These are phyloP conservation scores for Nakazawaea ishiwadae DNA, from an alignment of 805 yeast genomes.

Conservation along the genomic window DNA sequence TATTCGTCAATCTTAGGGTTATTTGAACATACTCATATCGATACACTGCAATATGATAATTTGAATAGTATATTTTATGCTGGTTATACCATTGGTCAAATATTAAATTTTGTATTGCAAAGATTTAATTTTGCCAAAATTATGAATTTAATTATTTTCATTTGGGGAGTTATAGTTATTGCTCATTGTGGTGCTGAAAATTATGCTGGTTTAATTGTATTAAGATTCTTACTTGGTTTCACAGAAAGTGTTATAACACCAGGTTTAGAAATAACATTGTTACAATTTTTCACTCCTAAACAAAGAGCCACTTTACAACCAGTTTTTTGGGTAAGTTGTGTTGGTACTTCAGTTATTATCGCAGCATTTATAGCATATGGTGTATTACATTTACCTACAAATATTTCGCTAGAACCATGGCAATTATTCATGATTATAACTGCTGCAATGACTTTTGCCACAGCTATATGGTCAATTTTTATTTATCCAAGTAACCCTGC, in stretches of 20 bases:
- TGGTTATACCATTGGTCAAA: conserved; percentile 30
- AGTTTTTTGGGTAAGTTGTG: conserved; percentile 45
- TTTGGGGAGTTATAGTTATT: conserved; percentile 44
- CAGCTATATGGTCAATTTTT: conserved; percentile 29
- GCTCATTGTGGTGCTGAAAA: conserved; percentile 40
- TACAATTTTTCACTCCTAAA: conserved; percentile 42
- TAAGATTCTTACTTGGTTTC: conserved; percentile 49
- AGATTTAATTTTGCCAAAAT: conserved; percentile 36
- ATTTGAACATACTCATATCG: conserved; percentile 25
- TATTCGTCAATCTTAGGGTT: conserved; percentile 29
- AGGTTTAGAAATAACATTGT: conserved; percentile 40
- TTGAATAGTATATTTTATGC: conserved; percentile 2
- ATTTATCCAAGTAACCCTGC: conserved; percentile 56
- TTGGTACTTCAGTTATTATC: conserved; percentile 44
- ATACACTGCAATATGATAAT: conserved; percentile 23
- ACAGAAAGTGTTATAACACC: conserved; percentile 41
- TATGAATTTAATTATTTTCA: conserved; percentile 28
- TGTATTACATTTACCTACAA: conserved; percentile 21
- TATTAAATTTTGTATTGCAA: conserved; percentile 38
- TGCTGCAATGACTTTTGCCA: conserved; percentile 48
- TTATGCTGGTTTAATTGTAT: conserved; percentile 39
- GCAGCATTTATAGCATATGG: conserved; percentile 32
- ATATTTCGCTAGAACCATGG: conserved; percentile 34
- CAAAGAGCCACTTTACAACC: conserved; percentile 48
- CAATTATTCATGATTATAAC: conserved; percentile 50